Evolutionary conservation across 768 basidiomycete species (phyloP), one percentile per base, ranked within the genome.

Genomic region (Naematelia aurantialba): DNA sequence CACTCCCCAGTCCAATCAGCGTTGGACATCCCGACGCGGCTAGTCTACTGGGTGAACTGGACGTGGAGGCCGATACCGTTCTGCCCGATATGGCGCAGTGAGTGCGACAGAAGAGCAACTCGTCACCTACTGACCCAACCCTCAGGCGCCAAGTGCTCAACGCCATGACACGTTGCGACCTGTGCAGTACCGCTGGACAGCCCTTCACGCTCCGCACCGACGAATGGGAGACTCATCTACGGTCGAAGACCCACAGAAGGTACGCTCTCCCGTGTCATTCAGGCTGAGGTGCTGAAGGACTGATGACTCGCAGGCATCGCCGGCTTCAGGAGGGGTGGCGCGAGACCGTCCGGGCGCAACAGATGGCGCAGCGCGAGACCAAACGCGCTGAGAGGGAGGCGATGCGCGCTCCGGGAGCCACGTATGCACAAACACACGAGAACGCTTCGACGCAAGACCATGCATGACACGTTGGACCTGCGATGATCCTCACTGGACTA

Each of bases 1-100:
- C 72, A 1, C 78, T 91, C 42, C 86, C 84, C 0, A 80, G 86
- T 67, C 85, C 89, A 3, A 64, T 26, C 12, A 26, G 21, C 0
- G 25, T 63, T 2, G 72, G 71, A 11, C 69, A 72, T 61, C 44
- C 52, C 0, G 63, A 72, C 21, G 65, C 69, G 4, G 17, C 10
- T 3, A 55, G 46, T 11, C 50, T 76, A 10, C 52, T 76, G 42
- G 48, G 17, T 1, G 13, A 44, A 4, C 31, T 72, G 47, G 19
- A 58, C 3, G 53, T 48, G 14, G 47, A 5, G 21, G 26, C 24
- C 2, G 29, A 27, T 8, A 30, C 39, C 14, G 50, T 51, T 48
- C 55, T 75, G 2, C 65, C 70, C 2, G 64, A 75, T 45, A 70
- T 65, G n/a, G 61, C 64, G 5, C 60, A 59, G 70, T 72, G 52